Evolutionary conservation across 345 rosid genomes (phyloP).

Genomic region (Cochlearia excelsa): DNA sequence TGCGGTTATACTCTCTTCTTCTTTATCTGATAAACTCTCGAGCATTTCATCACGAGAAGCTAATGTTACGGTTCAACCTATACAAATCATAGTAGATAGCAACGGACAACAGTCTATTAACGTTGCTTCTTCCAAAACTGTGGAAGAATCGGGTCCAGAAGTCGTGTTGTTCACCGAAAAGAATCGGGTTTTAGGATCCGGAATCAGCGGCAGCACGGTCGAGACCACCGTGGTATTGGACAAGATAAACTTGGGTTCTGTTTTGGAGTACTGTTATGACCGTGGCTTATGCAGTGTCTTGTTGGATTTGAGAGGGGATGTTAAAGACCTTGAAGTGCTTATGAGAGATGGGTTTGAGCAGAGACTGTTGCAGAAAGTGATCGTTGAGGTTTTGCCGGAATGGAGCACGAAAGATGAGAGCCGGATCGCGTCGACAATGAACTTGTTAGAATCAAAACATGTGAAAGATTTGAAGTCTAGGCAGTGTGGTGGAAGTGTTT

Average conservation of each 20-base stretch:
- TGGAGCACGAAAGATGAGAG: conserved; percentile 41
- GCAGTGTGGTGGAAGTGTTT: conserved; percentile 41
- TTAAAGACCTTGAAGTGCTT: conserved; percentile 50
- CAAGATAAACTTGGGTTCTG: conserved; percentile 40
- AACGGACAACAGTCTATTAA: conserved; percentile 32
- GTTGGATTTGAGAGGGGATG: conserved; percentile 59
- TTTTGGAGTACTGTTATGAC: conserved; percentile 51
- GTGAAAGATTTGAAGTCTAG: conserved; percentile 47
- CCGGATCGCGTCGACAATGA: conserved; percentile 16
- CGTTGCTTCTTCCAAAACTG: conserved; percentile 9
- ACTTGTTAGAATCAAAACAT: conserved; percentile 40
- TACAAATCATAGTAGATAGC: conserved; percentile 43
- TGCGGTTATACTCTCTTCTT: conserved; percentile 54
- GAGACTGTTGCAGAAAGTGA: conserved; percentile 50
- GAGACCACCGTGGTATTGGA: conserved; percentile 52
- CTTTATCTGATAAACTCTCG: conserved; percentile 37
- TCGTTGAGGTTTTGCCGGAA: conserved; percentile 60
- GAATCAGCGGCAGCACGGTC: conserved; percentile 33
- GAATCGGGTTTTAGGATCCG: conserved; percentile 34
- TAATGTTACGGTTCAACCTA: conserved; percentile 57
- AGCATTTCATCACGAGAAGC: conserved; percentile 55
- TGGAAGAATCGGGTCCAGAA: conserved; percentile 39
- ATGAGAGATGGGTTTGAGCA: conserved; percentile 48
- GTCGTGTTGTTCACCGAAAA: conserved; percentile 43
- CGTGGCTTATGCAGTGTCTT: conserved; percentile 58